Conservation (phyloP, 1,284 basidiomycete species). For the Cutaneotrichosporon spelunceum region DNA sequence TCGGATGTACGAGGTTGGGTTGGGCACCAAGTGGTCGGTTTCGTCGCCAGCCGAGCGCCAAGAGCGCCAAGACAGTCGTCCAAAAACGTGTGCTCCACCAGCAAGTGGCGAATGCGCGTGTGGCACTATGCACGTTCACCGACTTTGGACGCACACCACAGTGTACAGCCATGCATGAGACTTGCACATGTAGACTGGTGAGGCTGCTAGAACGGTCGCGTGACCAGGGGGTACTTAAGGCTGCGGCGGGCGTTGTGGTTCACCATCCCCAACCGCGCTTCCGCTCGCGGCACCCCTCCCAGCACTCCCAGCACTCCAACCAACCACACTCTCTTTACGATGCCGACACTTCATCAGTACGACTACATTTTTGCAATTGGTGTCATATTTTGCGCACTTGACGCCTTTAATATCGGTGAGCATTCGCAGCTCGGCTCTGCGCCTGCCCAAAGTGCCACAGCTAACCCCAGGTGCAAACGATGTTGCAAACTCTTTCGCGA, state of each 20-base stretch:
- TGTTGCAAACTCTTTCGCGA: constrained; percentile 53
- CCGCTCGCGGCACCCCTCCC: background rate
- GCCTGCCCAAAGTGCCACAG: too few species aligned
- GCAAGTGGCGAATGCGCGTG: background rate
- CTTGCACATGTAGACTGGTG: background rate
- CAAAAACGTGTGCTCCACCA: background rate
- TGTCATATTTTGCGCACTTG: constrained; percentile 51
- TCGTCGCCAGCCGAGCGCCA: background rate
- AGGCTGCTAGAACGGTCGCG: background rate
- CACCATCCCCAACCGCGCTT: background rate
- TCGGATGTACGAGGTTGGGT: background rate
- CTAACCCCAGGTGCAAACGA: constrained; percentile 44
- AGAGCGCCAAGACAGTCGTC: background rate
- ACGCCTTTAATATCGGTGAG: constrained; percentile 55
- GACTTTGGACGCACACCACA: background rate
- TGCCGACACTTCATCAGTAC: constrained; percentile 54
- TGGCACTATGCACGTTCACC: background rate
- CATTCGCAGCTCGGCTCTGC: too few species aligned
- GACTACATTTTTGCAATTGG: constrained; percentile 55
- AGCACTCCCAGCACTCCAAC: background rate
- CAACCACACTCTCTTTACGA: constrained; percentile 39
- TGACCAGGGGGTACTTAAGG: background rate
- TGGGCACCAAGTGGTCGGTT: background rate
- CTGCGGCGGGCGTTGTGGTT: background rate
- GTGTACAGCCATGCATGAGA: background rate